Base-by-base conservation (phyloP, 2,329 filamentous ascomycete genomes). In the Lachnellula hyalina region DNA sequence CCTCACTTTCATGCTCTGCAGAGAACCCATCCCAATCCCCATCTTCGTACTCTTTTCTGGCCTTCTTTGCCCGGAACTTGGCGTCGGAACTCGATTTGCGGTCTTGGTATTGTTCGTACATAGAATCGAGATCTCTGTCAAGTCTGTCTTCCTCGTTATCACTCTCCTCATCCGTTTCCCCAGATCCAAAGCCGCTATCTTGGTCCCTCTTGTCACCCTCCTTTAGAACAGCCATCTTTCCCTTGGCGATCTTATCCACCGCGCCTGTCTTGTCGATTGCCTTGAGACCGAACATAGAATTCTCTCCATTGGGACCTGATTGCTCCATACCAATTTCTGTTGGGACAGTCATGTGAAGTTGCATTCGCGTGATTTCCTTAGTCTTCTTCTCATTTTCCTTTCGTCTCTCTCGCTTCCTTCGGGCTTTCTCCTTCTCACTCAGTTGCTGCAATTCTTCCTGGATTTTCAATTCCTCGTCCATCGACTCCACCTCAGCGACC, bases 261-360 rank as follows among this genome's bases (percentile, higher is more conserved):
- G 84, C 86, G 47, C 85, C 83, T 17, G 84, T 82, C 69, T 89
- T 88, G 68, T 96, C 90, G 45, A 95, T 81, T 8, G 84, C 76
- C 71, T 91, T 96, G 47, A 97, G 79, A 2, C 84, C 84, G 70
- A 99, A 99, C 77, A 96, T 94, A 28, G 89, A 78, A 46, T 90
- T 89, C 42, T 90, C 85, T 23, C 90, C 92, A 49, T 82, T 77
- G 0, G 89, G 88, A 0, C 90, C 90, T 23, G 82, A 75, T 72
- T 94, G 90, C 68, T 96, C 94, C 74, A 96, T 82, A 66, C 94
- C 94, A 60, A 99, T 96, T 61, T 99, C 94, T 78, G 90, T 94
- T 7, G 94, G 94, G 0, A 91, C 89, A 2, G 86, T 87, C 94
- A 99, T 99, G 74, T 96, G 87, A 76, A 99, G 84, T 72, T 99